Conservation (phyloP, 768 basidiomycete species). For the Rubroboletus satanas region DNA sequence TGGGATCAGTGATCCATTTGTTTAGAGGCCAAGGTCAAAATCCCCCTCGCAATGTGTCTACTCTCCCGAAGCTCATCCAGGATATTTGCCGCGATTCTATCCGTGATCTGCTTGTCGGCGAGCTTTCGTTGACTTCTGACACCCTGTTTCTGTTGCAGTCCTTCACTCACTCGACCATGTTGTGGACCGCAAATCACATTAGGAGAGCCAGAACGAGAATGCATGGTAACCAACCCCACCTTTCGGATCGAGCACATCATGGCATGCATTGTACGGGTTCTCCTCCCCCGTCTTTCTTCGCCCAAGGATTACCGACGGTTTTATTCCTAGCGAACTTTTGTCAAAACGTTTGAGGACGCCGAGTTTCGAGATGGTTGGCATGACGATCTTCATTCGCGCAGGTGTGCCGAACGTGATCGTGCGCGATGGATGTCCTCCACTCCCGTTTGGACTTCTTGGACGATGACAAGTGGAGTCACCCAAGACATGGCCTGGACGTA, state of each 20-base stretch:
- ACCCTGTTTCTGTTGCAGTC: too few relatives aligned
- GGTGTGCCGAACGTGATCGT: constrained; percentile 23
- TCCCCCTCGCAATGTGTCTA: too few relatives aligned
- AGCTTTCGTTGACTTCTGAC: too few relatives aligned
- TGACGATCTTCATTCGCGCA: constrained; percentile 25
- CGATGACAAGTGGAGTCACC: neutral
- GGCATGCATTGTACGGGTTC: constrained; percentile 20
- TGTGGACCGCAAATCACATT: too few relatives aligned
- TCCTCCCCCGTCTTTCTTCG: constrained; percentile 1
- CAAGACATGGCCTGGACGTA: constrained; percentile 9
- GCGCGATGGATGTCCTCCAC: constrained; percentile 21
- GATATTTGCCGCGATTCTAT: too few relatives aligned
- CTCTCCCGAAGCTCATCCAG: too few relatives aligned
- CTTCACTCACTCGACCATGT: too few relatives aligned
- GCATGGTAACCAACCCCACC: constrained; percentile 4
- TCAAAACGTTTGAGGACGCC: constrained; percentile 17
- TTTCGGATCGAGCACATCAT: constrained; percentile 16
- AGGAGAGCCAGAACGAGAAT: too few relatives aligned
- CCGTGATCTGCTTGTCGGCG: too few relatives aligned
- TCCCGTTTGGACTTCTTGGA: constrained; percentile 16
- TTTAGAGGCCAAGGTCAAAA: constrained; percentile 6
- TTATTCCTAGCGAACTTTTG: constrained; percentile 20
- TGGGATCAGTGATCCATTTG: constrained; percentile 9
- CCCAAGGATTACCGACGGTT: constrained; percentile 1
- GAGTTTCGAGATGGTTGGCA: constrained; percentile 19